Base-by-base conservation (phyloP, 805 yeast genomes). In the Kluyveromyces dobzhanskii region DNA sequence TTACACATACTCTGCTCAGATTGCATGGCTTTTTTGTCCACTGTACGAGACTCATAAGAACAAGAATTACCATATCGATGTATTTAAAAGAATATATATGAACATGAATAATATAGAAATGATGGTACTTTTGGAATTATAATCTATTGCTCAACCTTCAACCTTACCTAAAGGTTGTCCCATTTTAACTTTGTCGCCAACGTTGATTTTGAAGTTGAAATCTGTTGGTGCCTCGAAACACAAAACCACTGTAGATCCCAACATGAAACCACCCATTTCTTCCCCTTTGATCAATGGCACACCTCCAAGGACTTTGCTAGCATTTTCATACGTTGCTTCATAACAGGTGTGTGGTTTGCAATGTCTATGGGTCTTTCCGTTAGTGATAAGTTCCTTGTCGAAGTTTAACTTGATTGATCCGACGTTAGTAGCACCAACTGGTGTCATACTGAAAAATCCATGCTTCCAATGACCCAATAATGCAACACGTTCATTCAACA, bases 361-460 rank as follows among this genome's bases (percentile, higher is more conserved):
- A 51, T 66, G 68, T 54, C 43, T 44, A 30, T 46, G 43, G 37
- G 53, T 78, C 32, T 72, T 70, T 24, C 77, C 79, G 59, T 92
- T 92, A 11, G 99, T 92, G 28, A 80, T 73, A 54, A 92, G 73
- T 53, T 85, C 88, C 63, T 81, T 80, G 62, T 92, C 99, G 54
- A 92, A 92, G 56, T 88, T 86, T 48, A 92, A 72, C 43, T 82
- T 79, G 48, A 92, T 92, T 52, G 94, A 82, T 4, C 99, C 99
- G 23, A 92, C 99, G 63, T 92, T 92, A 2, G 98, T 92, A 17
- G 99, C 99, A 11, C 99, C 99, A 10, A 92, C 98, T 0, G 99
- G 97, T 1, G 95, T 90, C 99, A 92, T 92, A 47, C 94, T 81
- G 66, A 92, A 92, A 53, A 92, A 92, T 0, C 99, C 99, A 58